Percentiles rank a stretch among this genome's conserved stretches.
Evolutionary conservation across 1,139 yeast species (phyloP).

Genomic region (Hemisphaericaspora subhashii): DNA sequence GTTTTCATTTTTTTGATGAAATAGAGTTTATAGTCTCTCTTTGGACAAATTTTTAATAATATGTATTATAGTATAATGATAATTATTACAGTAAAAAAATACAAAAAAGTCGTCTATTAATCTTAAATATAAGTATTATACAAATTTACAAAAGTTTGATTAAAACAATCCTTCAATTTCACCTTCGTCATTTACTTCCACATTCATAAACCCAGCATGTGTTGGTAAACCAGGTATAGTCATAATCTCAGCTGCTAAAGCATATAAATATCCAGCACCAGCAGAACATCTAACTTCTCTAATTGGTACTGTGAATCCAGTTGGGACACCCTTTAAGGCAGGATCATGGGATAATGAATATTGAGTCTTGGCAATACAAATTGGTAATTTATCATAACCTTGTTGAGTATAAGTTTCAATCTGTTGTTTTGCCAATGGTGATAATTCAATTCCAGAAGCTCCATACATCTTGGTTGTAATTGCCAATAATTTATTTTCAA

Average conservation of each 20-base stretch:
- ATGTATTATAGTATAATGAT: slow-evolving; percentile 7
- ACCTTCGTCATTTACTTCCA: slow-evolving; percentile 76
- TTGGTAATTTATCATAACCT: slow-evolving; percentile 74
- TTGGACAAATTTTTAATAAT: slow-evolving; percentile 4
- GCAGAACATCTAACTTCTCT: slow-evolving; percentile 79
- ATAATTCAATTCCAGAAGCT: slow-evolving; percentile 65
- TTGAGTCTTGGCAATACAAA: slow-evolving; percentile 83
- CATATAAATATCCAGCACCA: slow-evolving; percentile 83
- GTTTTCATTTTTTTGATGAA: background rate
- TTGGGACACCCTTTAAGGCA: slow-evolving; percentile 77
- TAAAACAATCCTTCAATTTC: slow-evolving; percentile 77
- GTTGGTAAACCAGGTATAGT: slow-evolving; percentile 85
- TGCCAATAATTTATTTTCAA: slow-evolving; percentile 62
- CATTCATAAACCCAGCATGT: slow-evolving; percentile 82
- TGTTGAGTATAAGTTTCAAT: slow-evolving; percentile 65
- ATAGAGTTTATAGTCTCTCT: background rate
- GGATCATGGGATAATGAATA: slow-evolving; percentile 82
- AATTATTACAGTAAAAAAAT: background rate
- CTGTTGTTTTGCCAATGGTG: slow-evolving; percentile 66
- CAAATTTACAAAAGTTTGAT: slow-evolving; percentile 3
- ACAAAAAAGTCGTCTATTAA: slow-evolving; percentile 2
- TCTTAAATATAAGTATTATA: no score
- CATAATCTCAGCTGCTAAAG: slow-evolving; percentile 80
- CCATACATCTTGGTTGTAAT: slow-evolving; percentile 79
- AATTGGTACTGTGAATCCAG: slow-evolving; percentile 74